These are phyloP conservation scores for Dispira parvispora DNA, from an alignment of 192 early-diverging fungal species.

Conservation along the genomic window DNA sequence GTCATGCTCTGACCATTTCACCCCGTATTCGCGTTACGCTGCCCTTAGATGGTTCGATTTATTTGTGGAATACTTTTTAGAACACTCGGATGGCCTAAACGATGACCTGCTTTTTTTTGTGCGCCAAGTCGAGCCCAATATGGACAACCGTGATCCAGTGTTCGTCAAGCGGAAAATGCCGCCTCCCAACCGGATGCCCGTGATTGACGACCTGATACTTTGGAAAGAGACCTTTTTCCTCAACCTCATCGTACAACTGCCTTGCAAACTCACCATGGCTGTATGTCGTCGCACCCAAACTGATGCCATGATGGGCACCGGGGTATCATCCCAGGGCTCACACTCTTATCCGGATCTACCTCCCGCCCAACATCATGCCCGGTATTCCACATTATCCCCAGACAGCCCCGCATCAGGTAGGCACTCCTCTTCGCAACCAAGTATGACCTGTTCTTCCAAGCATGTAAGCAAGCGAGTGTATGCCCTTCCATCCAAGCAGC, in stretches of 20 bases:
- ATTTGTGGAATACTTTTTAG: constrained; percentile 42
- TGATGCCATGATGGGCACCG: constrained; percentile 28
- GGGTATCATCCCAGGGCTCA: constrained; percentile 21
- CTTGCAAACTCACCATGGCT: constrained; percentile 78
- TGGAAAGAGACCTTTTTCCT: constrained; percentile 89
- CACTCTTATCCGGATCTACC: constrained; percentile 56
- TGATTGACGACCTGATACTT: constrained; percentile 50
- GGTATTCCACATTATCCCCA: too few relatives aligned
- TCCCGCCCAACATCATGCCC: constrained; percentile 18
- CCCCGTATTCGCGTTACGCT: too few relatives aligned
- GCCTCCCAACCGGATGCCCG: constrained; percentile 37
- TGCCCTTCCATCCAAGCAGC: constrained; percentile 77
- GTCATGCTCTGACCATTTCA: too few relatives aligned
- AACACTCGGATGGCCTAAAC: constrained; percentile 41
- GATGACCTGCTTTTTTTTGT: constrained; percentile 87
- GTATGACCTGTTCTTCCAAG: too few relatives aligned
- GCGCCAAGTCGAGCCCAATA: constrained; percentile 24
- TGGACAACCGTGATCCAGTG: constrained; percentile 44
- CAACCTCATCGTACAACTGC: constrained; percentile 80
- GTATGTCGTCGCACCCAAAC: constrained; percentile 51
- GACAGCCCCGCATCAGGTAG: too few relatives aligned
- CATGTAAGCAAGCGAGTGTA: constrained; percentile 26
- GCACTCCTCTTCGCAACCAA: too few relatives aligned
- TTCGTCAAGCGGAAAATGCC: constrained; percentile 67
- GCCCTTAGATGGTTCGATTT: too few relatives aligned